Evolutionary conservation across 2,329 filamentous ascomycete species (phyloP).

Genomic region (Aureobasidium sp.): DNA sequence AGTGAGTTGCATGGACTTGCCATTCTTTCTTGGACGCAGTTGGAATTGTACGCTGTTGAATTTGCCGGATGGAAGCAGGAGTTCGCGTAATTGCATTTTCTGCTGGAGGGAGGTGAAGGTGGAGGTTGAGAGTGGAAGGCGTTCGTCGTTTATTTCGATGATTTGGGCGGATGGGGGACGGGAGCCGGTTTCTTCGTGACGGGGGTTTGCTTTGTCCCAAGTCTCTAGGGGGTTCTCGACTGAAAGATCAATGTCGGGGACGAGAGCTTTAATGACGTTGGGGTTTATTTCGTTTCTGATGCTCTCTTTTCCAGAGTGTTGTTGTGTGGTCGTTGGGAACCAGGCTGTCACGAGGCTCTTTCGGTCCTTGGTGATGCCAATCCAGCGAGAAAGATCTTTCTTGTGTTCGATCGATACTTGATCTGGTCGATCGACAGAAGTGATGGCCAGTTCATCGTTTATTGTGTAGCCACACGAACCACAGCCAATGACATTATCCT

Average conservation of each 20-base stretch:
- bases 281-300: constrained; percentile 39
- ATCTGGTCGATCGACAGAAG: not conserved
- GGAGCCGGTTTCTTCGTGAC: not conserved
- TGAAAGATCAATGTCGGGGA: constrained; percentile 62
- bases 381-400: constrained; percentile 39
- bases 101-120: not conserved
- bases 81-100: not conserved
- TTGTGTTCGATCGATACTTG: not conserved
- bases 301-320: not conserved
- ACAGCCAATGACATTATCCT: constrained; percentile 78
- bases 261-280: constrained; percentile 56
- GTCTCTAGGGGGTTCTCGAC: constrained; percentile 43
- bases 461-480: constrained; percentile 63
- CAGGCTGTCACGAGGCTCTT: constrained; percentile 61
- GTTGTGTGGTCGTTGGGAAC: constrained; percentile 40
- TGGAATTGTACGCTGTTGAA: not conserved
- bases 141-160: constrained; percentile 14
- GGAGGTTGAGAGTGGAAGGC: not conserved
- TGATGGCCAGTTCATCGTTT: constrained; percentile 67
- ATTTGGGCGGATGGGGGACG: constrained; percentile 9
- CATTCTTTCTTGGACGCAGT: not conserved
- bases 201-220: constrained; percentile 10
- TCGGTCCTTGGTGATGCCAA: constrained; percentile 58
- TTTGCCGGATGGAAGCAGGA: not conserved
- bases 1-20: constrained; percentile 50